Base-by-base conservation (phyloP, 306 rosid genomes). In the Hippophae gyantsensis region DNA sequence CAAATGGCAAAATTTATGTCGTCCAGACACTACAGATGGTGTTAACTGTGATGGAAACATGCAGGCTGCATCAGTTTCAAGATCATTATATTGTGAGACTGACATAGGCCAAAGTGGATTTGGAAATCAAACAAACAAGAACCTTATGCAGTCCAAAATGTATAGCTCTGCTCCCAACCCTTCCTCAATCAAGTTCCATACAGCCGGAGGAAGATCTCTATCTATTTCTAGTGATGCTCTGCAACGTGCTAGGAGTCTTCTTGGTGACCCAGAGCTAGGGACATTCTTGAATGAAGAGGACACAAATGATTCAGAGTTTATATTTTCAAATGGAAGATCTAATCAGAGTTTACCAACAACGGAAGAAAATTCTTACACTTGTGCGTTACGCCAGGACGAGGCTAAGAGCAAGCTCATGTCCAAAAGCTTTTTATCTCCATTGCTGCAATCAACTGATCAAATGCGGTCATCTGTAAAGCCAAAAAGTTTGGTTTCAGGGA, bases 191-290 rank as follows among this genome's bases (percentile, higher is more conserved):
- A 87, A 81, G 60, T 87, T 90, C 79, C 76, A 74, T 43, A 87
- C 96, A 42, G 96, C 98, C 0, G 95, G 96, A 9, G 95, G 95
- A 67, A 87, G 87, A 76, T 87, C 96, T 43, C 53, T 90, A 69
- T 90, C 94, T 46, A 71, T 90, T 67, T 87, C 96, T 6, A 73
- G 72, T 56, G 83, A 78, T 58, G 98, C 98, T 10, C 61, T 90
- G 32, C 75, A 78, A 52, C 98, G 89, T 47, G 98, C 98, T 41
- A 78, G 79, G 75, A 78, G 72, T 69, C 92, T 90, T 76, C 98
- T 90, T 60, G 89, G 95, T 64, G 92, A 90, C 42, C 86, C 96
- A 23, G 98, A 87, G 50, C 69, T 87, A 49, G 96, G 89, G 40
- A 73, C 65, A 66, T 77, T 87, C 61, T 76, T 82, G 49, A 67